Evolutionary conservation across 164 flowering plant genomes (phyloP).

Genomic region (Liquidambar formosana): DNA sequence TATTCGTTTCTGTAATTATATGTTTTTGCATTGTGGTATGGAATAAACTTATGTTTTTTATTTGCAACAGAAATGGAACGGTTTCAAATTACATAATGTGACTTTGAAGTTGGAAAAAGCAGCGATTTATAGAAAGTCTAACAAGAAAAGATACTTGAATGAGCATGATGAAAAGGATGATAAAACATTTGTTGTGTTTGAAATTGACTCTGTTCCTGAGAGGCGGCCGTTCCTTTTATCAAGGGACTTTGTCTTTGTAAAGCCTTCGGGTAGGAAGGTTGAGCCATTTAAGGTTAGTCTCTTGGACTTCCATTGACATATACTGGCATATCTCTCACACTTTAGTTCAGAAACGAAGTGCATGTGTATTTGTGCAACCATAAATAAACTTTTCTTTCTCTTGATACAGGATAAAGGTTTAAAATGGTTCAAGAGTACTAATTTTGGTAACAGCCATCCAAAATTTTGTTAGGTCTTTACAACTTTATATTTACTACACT

Average conservation of each 20-base stretch:
- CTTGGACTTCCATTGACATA: background rate
- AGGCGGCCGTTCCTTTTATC: slow-evolving; percentile 47
- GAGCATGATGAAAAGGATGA: slow-evolving; percentile 14
- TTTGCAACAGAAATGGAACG: slow-evolving; percentile 51
- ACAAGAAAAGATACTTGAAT: background rate
- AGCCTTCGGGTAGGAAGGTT: slow-evolving; percentile 18
- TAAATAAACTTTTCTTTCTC: background rate
- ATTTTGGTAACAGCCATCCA: too few relatives aligned
- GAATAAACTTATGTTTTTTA: background rate
- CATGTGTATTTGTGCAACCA: background rate
- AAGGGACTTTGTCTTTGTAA: slow-evolving; percentile 39
- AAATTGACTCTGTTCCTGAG: slow-evolving; percentile 32
- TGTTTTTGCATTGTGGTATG: too few relatives aligned
- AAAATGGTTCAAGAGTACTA: background rate
- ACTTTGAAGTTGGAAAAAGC: slow-evolving; percentile 29
- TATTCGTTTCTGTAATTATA: too few relatives aligned
- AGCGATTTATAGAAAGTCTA: slow-evolving; percentile 7
- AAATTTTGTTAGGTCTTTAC: too few relatives aligned
- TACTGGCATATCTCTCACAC: background rate
- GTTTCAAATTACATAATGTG: slow-evolving; percentile 23
- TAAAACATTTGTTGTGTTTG: slow-evolving; percentile 31
- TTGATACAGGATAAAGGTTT: background rate
- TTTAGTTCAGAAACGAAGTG: background rate
- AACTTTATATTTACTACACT: too few relatives aligned
- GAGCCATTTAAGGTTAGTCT: slow-evolving; percentile 34